Conservation (phyloP, 2,329 filamentous ascomycete genomes). For the Penicillium oxalicum region DNA sequence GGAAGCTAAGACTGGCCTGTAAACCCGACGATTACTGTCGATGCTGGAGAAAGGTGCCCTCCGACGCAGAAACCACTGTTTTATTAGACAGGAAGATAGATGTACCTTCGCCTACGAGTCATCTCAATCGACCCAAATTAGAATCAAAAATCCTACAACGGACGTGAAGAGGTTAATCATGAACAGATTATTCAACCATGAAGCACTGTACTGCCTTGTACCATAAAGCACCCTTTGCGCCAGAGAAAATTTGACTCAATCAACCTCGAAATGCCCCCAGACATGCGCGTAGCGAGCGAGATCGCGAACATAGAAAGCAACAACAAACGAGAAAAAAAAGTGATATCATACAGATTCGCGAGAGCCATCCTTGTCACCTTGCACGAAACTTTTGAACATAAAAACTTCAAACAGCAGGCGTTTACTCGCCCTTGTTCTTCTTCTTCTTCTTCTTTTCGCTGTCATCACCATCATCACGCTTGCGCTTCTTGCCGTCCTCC, state of each 20-base stretch:
- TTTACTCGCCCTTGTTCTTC: slow-evolving; percentile 54
- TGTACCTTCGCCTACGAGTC: too few relatives aligned
- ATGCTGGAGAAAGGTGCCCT: too few relatives aligned
- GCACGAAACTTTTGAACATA: slow-evolving; percentile 37
- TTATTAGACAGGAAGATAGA: too few relatives aligned
- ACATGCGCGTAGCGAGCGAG: slow-evolving; percentile 19
- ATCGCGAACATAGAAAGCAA: slow-evolving; percentile 11
- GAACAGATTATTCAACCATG: slow-evolving; percentile 24
- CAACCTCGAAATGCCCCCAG: slow-evolving; percentile 23
- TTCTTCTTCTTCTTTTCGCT: slow-evolving; percentile 42
- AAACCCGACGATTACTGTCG: too few relatives aligned
- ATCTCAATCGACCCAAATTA: too few relatives aligned
- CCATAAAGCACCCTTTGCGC: slow-evolving; percentile 30
- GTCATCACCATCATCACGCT: slow-evolving; percentile 55
- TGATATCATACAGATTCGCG: slow-evolving; percentile 42
- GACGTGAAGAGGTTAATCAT: slow-evolving; percentile 12
- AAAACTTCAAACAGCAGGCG: slow-evolving; percentile 31
- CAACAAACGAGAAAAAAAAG: slow-evolving; percentile 15
- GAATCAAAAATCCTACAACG: not conserved
- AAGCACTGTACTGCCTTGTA: slow-evolving; percentile 24
- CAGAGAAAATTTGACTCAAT: slow-evolving; percentile 20
- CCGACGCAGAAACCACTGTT: too few relatives aligned
- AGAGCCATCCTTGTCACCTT: slow-evolving; percentile 23
- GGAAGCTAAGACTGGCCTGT: too few relatives aligned
- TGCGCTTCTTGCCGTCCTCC: slow-evolving; percentile 66